Percentiles rank a stretch among this genome's conserved stretches.
Evolutionary conservation across 2,329 filamentous ascomycete genomes (phyloP).

Genomic region (Thelonectria discophora): DNA sequence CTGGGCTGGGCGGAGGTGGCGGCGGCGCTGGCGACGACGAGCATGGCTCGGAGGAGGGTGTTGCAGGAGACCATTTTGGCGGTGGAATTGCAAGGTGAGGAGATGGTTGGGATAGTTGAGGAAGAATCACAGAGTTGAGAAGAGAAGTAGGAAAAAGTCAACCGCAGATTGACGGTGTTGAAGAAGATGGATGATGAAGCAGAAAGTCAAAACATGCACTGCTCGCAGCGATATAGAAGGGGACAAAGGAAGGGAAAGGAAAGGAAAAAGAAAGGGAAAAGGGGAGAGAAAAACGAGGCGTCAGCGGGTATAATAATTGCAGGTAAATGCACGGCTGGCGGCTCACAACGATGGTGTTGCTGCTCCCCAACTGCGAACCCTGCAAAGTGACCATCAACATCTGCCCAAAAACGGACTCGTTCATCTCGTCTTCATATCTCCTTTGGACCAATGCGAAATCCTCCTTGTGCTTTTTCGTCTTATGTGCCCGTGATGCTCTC

Average conservation of each 20-base stretch:
- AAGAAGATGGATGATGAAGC: background rate
- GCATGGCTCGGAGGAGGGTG: constrained; percentile 43
- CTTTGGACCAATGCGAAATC: background rate
- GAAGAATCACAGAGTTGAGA: background rate
- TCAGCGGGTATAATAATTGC: background rate
- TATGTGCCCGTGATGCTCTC: background rate
- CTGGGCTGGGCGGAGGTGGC: constrained; percentile 46
- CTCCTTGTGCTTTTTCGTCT: background rate
- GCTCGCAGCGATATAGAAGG: constrained; percentile 6
- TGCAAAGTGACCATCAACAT: no score
- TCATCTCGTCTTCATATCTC: background rate
- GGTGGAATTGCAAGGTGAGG: background rate
- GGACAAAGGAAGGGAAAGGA: background rate
- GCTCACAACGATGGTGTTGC: background rate
- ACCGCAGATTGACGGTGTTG: constrained; percentile 17
- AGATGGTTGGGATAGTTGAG: background rate
- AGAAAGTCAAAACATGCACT: background rate
- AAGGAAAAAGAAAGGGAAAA: constrained; percentile 1
- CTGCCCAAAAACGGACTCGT: no score
- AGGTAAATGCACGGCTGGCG: background rate
- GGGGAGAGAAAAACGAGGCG: background rate
- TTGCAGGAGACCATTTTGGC: constrained; percentile 46
- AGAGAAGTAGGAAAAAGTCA: background rate
- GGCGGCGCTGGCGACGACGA: constrained; percentile 44
- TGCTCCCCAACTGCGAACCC: background rate